A percentile compares a stretch with the other conserved stretches of the same genome.
phyloP scores from a whole-genome alignment of 2,329 filamentous ascomycete genomes.

The Neocatenulostroma microsporum region DNA sequence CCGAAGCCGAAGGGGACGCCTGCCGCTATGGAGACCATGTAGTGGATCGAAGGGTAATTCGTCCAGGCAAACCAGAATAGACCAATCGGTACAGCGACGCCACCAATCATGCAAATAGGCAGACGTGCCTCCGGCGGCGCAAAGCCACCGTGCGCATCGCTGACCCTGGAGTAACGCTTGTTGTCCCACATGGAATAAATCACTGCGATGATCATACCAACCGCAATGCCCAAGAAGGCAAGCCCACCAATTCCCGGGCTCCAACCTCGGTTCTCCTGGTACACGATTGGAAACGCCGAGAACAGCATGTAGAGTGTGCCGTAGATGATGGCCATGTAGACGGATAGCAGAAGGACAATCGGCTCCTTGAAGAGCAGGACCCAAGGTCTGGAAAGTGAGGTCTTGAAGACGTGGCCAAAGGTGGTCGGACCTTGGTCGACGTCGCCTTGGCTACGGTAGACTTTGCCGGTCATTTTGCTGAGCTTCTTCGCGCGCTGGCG shows the following conservation, averaged over 20 bases:
- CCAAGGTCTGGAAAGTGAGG: constrained; percentile 58
- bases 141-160: constrained; percentile 43
- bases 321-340: constrained; percentile 58
- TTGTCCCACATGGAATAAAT: constrained; percentile 48
- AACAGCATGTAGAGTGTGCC: constrained; percentile 44
- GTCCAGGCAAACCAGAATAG: constrained; percentile 66
- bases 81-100: constrained; percentile 54
- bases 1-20: constrained; percentile 50
- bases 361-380: constrained; percentile 62
- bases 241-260: constrained; percentile 53
- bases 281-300: constrained; percentile 52
- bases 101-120: constrained; percentile 54
- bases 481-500: constrained; percentile 46
- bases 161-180: constrained; percentile 44
- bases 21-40: constrained; percentile 45
- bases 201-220: constrained; percentile 55
- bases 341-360: constrained; percentile 55
- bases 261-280: constrained; percentile 53
- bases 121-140: constrained; percentile 61
- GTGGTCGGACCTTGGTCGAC: constrained; percentile 32
- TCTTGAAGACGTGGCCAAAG: constrained; percentile 40
- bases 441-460: constrained; percentile 45
- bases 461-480: constrained; percentile 45
- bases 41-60: constrained; percentile 49
- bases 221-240: constrained; percentile 60